Conservation (phyloP, 2,329 filamentous ascomycete species). For the Fusarium sp. region DNA sequence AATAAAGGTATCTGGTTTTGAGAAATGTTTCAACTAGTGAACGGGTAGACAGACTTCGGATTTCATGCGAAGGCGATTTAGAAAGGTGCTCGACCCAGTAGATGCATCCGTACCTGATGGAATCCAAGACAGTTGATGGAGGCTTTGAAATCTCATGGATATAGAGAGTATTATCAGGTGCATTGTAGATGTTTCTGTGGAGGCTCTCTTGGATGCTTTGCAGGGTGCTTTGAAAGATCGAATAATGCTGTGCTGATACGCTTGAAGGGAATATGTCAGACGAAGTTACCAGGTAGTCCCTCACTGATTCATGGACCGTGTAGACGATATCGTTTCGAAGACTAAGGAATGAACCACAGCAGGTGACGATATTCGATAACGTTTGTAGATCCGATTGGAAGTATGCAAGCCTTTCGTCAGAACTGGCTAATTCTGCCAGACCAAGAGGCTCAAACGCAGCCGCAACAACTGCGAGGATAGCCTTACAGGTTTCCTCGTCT, state of each 20-base stretch:
- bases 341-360: neutral
- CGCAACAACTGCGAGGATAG: neutral
- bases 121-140: rapidly evolving
- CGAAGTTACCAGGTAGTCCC: neutral
- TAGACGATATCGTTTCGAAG: neutral
- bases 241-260: neutral
- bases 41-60: rapidly evolving
- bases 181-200: neutral
- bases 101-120: neutral
- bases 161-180: neutral
- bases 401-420: rapidly evolving
- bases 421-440: rapidly evolving
- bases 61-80: rapidly evolving
- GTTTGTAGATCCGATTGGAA: neutral
- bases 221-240: rapidly evolving
- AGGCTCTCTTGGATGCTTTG: neutral
- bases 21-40: rapidly evolving
- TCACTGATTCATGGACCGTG: neutral
- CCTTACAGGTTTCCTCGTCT: rapidly evolving
- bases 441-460: neutral
- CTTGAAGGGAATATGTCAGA: neutral
- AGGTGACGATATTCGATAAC: rapidly evolving
- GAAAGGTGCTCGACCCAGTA: neutral
- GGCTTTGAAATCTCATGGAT: neutral
- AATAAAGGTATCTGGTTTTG: rapidly evolving